Conservation (phyloP, 352 stramenopile genomes). For the Phytophthora foliorum region DNA sequence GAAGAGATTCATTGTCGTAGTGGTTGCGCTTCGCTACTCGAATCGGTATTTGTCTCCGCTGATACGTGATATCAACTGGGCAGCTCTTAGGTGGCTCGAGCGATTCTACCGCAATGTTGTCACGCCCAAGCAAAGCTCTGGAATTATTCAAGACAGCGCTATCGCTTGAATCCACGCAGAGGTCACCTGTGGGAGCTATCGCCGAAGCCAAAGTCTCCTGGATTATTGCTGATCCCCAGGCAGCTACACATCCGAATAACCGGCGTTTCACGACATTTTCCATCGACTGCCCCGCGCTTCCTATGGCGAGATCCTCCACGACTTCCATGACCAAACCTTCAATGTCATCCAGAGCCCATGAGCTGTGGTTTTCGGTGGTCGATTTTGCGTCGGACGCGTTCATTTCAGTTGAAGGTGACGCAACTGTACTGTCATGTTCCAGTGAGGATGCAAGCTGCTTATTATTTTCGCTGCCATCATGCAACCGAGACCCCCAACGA, state of each 20-base stretch:
- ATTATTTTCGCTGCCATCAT: constrained; percentile 16
- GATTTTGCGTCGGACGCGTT: background rate
- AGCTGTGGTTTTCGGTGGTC: background rate
- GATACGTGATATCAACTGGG: constrained; percentile 26
- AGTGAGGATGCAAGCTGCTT: background rate
- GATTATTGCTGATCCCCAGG: constrained; percentile 27
- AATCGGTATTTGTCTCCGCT: constrained; percentile 33
- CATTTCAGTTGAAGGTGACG: background rate
- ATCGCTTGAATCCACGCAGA: constrained; percentile 20
- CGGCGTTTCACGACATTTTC: constrained; percentile 34
- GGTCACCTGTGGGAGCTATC: constrained; percentile 32
- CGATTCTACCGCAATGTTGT: constrained; percentile 8
- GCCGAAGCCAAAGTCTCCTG: constrained; percentile 32
- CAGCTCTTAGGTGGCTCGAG: constrained; percentile 27
- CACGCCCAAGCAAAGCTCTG: constrained; percentile 21
- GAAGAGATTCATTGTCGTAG: constrained; percentile 28
- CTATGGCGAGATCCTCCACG: constrained; percentile 34
- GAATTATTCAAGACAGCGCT: background rate
- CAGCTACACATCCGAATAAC: constrained; percentile 41
- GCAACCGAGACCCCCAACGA: background rate
- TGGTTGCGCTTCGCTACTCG: constrained; percentile 9
- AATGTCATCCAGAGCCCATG: constrained; percentile 34
- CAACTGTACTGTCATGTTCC: background rate
- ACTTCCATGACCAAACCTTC: constrained; percentile 39
- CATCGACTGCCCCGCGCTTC: constrained; percentile 29